phyloP scores from a whole-genome alignment of 108 stramenopile genomes.

The Nitzschia inconspicua region DNA sequence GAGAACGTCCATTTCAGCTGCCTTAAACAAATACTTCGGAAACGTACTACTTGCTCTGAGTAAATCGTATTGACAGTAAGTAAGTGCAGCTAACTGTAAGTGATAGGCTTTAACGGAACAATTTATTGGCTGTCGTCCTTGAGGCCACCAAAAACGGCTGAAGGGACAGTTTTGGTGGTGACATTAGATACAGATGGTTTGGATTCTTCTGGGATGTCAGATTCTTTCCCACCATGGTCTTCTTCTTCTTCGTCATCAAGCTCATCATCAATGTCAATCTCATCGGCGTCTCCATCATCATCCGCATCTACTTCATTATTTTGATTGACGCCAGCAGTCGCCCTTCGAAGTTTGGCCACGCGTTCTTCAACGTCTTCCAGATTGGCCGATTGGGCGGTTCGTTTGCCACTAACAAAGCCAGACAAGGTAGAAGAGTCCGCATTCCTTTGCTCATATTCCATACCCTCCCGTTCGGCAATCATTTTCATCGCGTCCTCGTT shows the following conservation, averaged over 20 bases:
- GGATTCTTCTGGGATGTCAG: not conserved
- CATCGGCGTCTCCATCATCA: slow-evolving; percentile 53
- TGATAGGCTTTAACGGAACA: no score
- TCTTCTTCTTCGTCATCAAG: slow-evolving; percentile 39
- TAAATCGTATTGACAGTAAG: no score
- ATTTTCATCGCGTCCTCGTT: slow-evolving; percentile 84
- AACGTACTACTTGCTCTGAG: no score
- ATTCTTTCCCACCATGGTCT: slow-evolving; percentile 3
- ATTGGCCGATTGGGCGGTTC: slow-evolving; percentile 56
- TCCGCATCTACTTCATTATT: not conserved
- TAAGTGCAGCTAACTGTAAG: no score
- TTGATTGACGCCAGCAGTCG: slow-evolving; percentile 24
- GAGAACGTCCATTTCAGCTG: no score
- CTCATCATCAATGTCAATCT: slow-evolving; percentile 78
- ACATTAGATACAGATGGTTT: slow-evolving; percentile 20
- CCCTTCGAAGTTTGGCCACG: slow-evolving; percentile 74
- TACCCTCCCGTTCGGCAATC: slow-evolving; percentile 78
- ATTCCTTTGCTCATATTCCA: slow-evolving; percentile 46
- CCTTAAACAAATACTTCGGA: no score
- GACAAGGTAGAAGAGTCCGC: slow-evolving; percentile 29
- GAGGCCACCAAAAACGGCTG: slow-evolving; percentile 76
- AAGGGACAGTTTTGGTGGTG: slow-evolving; percentile 61
- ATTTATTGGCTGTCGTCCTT: slow-evolving; percentile 19
- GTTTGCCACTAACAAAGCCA: slow-evolving; percentile 63
- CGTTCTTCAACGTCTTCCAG: slow-evolving; percentile 88